Conservation (phyloP, 352 stramenopile species). For the Phytophthora sp. region DNA sequence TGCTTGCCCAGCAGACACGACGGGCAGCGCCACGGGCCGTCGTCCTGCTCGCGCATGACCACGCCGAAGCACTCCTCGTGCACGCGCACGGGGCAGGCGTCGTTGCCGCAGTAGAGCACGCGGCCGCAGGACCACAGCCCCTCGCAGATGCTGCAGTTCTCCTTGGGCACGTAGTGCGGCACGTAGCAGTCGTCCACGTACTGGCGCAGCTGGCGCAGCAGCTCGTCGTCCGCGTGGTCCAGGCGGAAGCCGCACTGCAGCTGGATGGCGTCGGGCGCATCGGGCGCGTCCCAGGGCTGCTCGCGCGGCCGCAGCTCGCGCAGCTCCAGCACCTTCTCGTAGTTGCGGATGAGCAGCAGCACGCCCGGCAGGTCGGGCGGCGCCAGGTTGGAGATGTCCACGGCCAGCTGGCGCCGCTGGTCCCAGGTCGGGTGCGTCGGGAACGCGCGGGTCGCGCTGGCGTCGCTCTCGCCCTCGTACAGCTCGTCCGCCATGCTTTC, state of each 20-base stretch:
- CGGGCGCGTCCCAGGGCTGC: slow-evolving; percentile 29
- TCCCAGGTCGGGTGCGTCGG: slow-evolving; percentile 64
- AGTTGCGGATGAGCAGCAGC: slow-evolving; percentile 65
- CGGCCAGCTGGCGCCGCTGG: slow-evolving; percentile 59
- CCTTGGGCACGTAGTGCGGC: slow-evolving; percentile 70
- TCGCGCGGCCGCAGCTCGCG: slow-evolving; percentile 29
- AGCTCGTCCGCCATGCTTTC: slow-evolving; percentile 33
- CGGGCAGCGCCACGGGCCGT: slow-evolving; percentile 77
- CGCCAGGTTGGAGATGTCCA: slow-evolving; percentile 74
- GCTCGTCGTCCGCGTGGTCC: slow-evolving; percentile 53
- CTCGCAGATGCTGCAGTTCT: slow-evolving; percentile 84
- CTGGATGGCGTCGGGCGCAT: slow-evolving; percentile 34
- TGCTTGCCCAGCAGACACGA: slow-evolving; percentile 77
- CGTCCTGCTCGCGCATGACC: slow-evolving; percentile 53
- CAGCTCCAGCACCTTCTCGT: slow-evolving; percentile 36
- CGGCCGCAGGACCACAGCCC: slow-evolving; percentile 81
- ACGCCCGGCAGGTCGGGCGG: slow-evolving; percentile 70
- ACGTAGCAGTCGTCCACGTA: slow-evolving; percentile 87
- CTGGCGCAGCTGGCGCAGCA: slow-evolving; percentile 63
- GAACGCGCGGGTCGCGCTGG: slow-evolving; percentile 17
- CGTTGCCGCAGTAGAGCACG: slow-evolving; percentile 72
- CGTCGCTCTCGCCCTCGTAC: slow-evolving; percentile 29
- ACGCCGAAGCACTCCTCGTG: slow-evolving; percentile 88
- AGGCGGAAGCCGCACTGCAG: slow-evolving; percentile 70
- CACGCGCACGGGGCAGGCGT: slow-evolving; percentile 65